phyloP scores from a whole-genome alignment of 2,329 filamentous ascomycete genomes.

The Dendrostoma leiphaemia region DNA sequence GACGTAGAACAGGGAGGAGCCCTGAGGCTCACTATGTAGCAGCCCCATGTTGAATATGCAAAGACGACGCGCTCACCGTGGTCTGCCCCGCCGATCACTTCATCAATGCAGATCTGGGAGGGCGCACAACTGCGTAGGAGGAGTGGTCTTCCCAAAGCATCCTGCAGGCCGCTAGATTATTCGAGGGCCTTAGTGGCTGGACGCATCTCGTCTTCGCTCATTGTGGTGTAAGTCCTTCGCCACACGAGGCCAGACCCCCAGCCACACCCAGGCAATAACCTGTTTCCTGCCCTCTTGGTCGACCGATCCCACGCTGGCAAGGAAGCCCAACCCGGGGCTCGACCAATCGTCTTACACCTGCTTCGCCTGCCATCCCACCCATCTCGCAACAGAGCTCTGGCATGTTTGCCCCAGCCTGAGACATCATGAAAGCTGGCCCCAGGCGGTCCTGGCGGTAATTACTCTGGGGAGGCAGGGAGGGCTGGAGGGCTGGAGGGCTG shows the following conservation, averaged over 20 bases:
- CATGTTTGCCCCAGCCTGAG: background rate
- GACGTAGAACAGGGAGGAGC: constrained; percentile 7
- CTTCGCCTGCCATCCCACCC: constrained; percentile 17
- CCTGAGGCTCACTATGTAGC: too few species aligned
- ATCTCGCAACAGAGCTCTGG: background rate
- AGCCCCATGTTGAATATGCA: too few species aligned
- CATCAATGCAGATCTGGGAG: constrained; percentile 1
- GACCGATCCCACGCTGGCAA: constrained; percentile 14
- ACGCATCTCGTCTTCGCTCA: background rate
- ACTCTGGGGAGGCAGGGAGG: background rate
- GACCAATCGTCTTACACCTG: constrained; percentile 19
- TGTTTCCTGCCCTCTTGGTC: constrained; percentile 17
- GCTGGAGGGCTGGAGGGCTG: too few species aligned
- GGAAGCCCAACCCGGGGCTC: background rate
- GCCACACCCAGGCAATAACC: constrained; percentile 22
- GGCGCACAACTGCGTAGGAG: background rate
- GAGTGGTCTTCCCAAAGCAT: background rate
- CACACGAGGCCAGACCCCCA: constrained; percentile 17
- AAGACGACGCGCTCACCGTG: background rate
- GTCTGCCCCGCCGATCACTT: constrained; percentile 7
- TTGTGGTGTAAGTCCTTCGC: constrained; percentile 19
- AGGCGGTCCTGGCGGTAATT: too few species aligned
- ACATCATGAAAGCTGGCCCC: too few species aligned
- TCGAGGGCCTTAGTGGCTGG: constrained; percentile 1
- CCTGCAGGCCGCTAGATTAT: background rate